A percentile compares a stretch with the other conserved stretches of the same genome.
phyloP scores from a whole-genome alignment of 2,329 filamentous ascomycete species.

The Zymoseptoria pseudotritici region DNA sequence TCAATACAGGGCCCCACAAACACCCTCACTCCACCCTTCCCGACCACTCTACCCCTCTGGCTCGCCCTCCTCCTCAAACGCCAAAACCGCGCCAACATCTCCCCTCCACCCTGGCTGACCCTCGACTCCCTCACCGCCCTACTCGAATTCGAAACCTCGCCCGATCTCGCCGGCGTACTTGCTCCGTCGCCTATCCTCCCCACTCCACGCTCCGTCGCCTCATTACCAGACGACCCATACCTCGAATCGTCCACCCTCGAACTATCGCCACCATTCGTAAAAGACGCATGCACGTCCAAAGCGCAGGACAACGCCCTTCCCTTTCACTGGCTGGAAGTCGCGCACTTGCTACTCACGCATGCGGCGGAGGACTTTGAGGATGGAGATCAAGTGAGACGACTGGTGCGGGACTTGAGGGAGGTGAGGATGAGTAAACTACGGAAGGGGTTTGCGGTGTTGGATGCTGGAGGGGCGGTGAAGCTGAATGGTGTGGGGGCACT shows the following conservation, averaged over 20 bases:
- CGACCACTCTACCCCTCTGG: conserved; percentile 79
- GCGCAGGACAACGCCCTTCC: conserved; percentile 66
- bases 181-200: conserved; percentile 67
- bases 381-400: conserved; percentile 63
- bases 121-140: conserved; percentile 67
- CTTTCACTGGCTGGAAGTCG: conserved; percentile 92
- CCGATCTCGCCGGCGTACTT: conserved; percentile 60
- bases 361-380: conserved; percentile 75
- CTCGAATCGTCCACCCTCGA: conserved; percentile 23
- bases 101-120: conserved; percentile 83
- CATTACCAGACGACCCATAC: conserved; percentile 20
- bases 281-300: conserved; percentile 59
- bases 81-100: conserved; percentile 86
- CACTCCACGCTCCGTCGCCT: conserved; percentile 34
- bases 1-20: conserved; percentile 64
- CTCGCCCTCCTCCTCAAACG: conserved; percentile 91
- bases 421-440: conserved; percentile 85
- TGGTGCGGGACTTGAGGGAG: conserved; percentile 77
- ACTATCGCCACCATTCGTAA: conserved; percentile 63
- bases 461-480: conserved; percentile 64
- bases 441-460: conserved; percentile 62
- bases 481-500: conserved; percentile 81
- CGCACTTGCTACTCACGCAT: conserved; percentile 77
- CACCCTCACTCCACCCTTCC: conserved; percentile 70
- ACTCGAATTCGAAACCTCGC: conserved; percentile 70